Conservation (phyloP, 352 stramenopile species). For the Phytophthora cryptogea region DNA sequence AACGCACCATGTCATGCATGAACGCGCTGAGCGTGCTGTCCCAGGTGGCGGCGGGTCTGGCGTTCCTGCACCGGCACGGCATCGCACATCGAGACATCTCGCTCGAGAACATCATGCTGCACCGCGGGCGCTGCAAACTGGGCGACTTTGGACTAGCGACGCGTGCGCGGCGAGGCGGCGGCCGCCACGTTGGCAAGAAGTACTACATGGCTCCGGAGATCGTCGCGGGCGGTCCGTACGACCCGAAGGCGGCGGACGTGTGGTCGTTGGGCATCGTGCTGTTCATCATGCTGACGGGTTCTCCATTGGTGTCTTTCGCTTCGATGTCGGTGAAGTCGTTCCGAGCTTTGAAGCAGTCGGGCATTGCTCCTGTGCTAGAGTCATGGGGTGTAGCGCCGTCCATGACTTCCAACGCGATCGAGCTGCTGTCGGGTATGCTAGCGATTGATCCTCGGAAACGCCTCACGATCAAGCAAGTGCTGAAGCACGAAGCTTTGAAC, state of each 20-base stretch:
- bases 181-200: slow-evolving; percentile 45
- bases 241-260: slow-evolving; percentile 35
- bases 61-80: slow-evolving; percentile 37
- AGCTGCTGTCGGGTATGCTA: too few species aligned
- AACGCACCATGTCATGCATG: slow-evolving; percentile 29
- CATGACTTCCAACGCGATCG: too few species aligned
- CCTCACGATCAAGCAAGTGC: too few species aligned
- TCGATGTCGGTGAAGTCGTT: not conserved
- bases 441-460: too few species aligned
- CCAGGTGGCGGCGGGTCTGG: slow-evolving; percentile 32
- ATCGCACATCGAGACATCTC: slow-evolving; percentile 48
- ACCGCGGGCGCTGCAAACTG: slow-evolving; percentile 44
- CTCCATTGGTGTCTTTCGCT: not conserved
- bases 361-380: too few species aligned
- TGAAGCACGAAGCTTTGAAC: not conserved
- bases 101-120: slow-evolving; percentile 50
- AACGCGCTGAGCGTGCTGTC: slow-evolving; percentile 38
- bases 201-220: slow-evolving; percentile 67
- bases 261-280: slow-evolving; percentile 16
- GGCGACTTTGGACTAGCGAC: slow-evolving; percentile 53
- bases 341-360: not conserved
- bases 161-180: slow-evolving; percentile 10
- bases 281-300: slow-evolving; percentile 17
- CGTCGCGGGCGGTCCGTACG: slow-evolving; percentile 38
- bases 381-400: too few species aligned